These are phyloP conservation scores for Kitagawia praeruptora DNA, from an alignment of 129 eudicot species.

Conservation along the genomic window DNA sequence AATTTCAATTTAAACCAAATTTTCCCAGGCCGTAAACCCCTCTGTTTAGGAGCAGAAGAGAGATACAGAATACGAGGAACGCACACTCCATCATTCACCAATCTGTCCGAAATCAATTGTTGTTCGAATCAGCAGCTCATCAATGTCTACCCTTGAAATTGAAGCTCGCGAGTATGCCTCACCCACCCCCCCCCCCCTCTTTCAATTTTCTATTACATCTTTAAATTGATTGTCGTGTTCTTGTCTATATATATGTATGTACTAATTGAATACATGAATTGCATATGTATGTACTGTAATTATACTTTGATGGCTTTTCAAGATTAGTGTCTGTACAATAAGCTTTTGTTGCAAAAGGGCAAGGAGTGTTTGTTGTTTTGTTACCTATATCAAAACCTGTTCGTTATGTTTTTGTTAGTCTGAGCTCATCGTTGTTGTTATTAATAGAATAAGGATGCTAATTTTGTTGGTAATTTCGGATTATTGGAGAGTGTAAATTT, in stretches of 20 bases:
- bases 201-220: neutral
- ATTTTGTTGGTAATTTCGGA: neutral
- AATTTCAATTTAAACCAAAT: no score
- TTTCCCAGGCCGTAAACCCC: no score
- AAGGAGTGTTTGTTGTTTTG: neutral
- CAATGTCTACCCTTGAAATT: slow-evolving; percentile 86
- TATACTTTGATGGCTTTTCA: neutral
- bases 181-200: neutral
- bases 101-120: neutral
- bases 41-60: no score
- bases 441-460: neutral
- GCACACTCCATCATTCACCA: neutral
- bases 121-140: neutral
- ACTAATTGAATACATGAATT: no score
- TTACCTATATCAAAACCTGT: neutral
- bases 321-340: neutral
- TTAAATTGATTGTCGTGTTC: neutral
- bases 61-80: no score
- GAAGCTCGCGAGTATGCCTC: slow-evolving; percentile 95
- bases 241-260: no score
- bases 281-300: neutral
- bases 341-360: neutral
- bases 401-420: neutral
- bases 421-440: neutral
- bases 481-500: neutral